Percentiles rank a stretch among this genome's conserved stretches.
These are phyloP conservation scores for Naegleria fowleri DNA, from an alignment of 208 protist genomes.

Conservation along the genomic window DNA sequence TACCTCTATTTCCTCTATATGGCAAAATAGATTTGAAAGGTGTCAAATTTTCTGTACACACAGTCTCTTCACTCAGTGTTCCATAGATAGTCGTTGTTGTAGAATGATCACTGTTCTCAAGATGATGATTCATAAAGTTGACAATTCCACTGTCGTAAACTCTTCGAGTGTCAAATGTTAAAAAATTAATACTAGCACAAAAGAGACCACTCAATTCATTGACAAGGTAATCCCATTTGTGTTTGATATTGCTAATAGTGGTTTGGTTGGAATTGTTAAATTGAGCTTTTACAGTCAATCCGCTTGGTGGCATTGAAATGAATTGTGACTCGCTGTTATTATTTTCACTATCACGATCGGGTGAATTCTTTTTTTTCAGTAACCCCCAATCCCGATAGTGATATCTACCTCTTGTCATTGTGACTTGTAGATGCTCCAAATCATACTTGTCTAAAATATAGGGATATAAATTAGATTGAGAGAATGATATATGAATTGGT, in stretches of 20 bases:
- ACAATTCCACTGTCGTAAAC: not conserved
- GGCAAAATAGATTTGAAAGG: constrained; percentile 11
- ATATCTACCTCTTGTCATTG: constrained; percentile 11
- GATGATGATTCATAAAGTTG: not conserved
- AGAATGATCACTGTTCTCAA: no score
- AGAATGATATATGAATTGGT: not conserved
- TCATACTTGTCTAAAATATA: constrained; percentile 12
- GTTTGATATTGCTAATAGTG: not conserved
- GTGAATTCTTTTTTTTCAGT: not conserved
- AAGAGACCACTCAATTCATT: constrained; percentile 3
- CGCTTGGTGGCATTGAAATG: not conserved
- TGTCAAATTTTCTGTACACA: constrained; percentile 30
- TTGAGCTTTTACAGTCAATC: not conserved
- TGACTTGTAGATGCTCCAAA: not conserved
- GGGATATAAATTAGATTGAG: not conserved
- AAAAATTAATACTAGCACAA: constrained; percentile 25
- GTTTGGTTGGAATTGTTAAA: not conserved
- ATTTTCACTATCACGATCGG: not conserved
- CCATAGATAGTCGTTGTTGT: not conserved
- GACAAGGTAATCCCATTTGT: not conserved
- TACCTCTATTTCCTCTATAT: not conserved
- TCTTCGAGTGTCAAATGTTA: not conserved
- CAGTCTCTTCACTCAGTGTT: constrained; percentile 6
- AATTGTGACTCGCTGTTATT: not conserved
- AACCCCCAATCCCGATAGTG: not conserved